Base-by-base conservation (phyloP, 2,329 filamentous ascomycete species). In the Nigrospora osmanthi region DNA sequence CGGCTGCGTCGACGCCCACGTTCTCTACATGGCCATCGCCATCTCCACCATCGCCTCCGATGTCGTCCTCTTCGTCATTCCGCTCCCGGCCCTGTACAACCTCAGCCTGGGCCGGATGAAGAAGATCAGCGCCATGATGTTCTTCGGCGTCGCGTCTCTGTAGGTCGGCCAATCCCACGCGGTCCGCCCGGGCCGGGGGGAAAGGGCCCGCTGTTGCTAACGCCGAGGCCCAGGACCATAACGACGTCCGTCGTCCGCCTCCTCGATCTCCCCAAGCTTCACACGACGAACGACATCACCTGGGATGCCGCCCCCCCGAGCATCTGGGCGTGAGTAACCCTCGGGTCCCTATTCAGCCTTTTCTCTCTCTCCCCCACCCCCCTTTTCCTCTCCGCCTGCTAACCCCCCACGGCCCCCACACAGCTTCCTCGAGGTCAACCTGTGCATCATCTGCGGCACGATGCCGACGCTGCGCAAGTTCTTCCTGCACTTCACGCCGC, bases 11-110 rank as follows among this genome's bases (percentile, higher is more conserved):
- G 38, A 46, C 15, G 16, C 17, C 14, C 17, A 34, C 16, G 31
- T 39, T 12, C 40, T 50, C n/a, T 52, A 49, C 34, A 49, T 50
- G 9, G 46, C 49, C 7, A 50, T 40, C 48, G 68, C 45, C 6
- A 64, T 65, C 1, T 56, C 71, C 13, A 73, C 73, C 52, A 71
- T 75, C 42, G 41, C 66, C 33, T 70, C 69, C 30, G 69, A 74
- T 51, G 44, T 72, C 10, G 48, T 69, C 12, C 65, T 71, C 38
- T 67, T 70, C 47, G 48, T 62, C 1, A 55, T 74, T 11, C 71
- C 71, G 1, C 62, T 72, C 40, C 61, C 62, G 2, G 68, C 69
- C 11, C 58, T 75, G 12, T 57, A 64, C 47, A 56, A 54, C 6
- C 57, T 74, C 6, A 62, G 67, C 34, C 64, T 74, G 53, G 64